A percentile compares a stretch with the other conserved stretches of the same genome.
Evolutionary conservation across 345 rosid genomes (phyloP).

Genomic region (Eucalyptus sp.): DNA sequence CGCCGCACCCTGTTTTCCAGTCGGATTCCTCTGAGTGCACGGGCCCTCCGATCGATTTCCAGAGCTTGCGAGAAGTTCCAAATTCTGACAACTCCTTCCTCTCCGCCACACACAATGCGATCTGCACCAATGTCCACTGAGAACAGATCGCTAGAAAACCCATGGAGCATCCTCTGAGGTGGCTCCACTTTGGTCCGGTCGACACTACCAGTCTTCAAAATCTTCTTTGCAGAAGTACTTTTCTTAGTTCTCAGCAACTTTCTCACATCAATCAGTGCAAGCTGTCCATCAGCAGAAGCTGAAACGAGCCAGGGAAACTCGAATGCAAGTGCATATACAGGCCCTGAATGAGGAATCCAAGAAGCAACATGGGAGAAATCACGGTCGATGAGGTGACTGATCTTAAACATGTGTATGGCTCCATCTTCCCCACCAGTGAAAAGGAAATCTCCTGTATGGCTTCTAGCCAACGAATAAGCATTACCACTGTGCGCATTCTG

Average conservation of each 20-base stretch:
- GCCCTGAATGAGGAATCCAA: conserved; percentile 82
- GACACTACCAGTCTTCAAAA: conserved; percentile 6
- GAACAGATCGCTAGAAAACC: conserved; percentile 58
- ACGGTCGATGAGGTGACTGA: conserved; percentile 3
- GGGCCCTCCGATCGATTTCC: conserved; percentile 57
- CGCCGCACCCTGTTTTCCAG: conserved; percentile 78
- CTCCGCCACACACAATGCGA: conserved; percentile 85
- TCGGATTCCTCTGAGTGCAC: conserved; percentile 51
- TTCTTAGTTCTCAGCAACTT: conserved; percentile 50
- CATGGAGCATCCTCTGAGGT: conserved; percentile 90
- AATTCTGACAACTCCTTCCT: conserved; percentile 72
- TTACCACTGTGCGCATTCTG: conserved; percentile 55
- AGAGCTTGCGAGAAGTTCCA: conserved; percentile 87
- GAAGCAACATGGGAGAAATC: conserved; percentile 42
- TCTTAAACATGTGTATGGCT: conserved; percentile 77
- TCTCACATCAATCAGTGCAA: conserved; percentile 68
- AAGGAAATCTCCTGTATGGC: conserved; percentile 72
- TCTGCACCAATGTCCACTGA: conserved; percentile 80
- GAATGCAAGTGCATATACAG: conserved; percentile 71
- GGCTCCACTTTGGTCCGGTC: conserved; percentile 43
- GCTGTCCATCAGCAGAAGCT: conserved; percentile 77
- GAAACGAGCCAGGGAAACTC: conserved; percentile 99
- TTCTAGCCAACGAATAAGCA: conserved; percentile 57
- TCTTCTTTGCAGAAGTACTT: conserved; percentile 11
- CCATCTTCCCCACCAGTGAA: conserved; percentile 98